These are phyloP conservation scores for Mixia osmundae DNA, from an alignment of 1,284 basidiomycete species.

Conservation along the genomic window DNA sequence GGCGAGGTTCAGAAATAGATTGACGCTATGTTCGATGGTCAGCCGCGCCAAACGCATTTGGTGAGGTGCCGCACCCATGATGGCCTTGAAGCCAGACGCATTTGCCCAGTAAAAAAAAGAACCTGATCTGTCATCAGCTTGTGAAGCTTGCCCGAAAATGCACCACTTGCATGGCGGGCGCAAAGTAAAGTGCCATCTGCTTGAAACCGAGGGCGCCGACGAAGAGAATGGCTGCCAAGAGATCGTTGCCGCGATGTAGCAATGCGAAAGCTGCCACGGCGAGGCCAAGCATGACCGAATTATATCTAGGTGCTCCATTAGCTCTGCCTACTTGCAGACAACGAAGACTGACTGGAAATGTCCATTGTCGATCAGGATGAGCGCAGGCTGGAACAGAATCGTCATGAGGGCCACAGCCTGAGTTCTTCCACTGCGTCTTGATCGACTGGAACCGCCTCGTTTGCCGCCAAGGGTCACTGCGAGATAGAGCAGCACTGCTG, in stretches of 20 bases:
- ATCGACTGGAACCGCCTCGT: slow-evolving; percentile 1
- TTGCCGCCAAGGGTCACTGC: slow-evolving; percentile 1
- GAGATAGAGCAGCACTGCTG: slow-evolving; percentile 32
- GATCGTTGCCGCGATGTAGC: slow-evolving; percentile 42
- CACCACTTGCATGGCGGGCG: slow-evolving; percentile 39
- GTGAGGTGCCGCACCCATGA: slow-evolving; percentile 34
- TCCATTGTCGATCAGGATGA: slow-evolving; percentile 66
- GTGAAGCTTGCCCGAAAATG: neutral
- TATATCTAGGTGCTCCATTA: slow-evolving; percentile 26
- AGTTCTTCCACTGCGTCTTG: slow-evolving; percentile 7
- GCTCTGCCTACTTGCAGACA: neutral
- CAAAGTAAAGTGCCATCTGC: slow-evolving; percentile 86
- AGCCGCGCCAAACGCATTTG: neutral
- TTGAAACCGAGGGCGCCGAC: slow-evolving; percentile 70
- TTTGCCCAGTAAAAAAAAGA: slow-evolving; percentile 58
- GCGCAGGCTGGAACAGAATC: slow-evolving; percentile 54
- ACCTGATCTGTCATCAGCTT: neutral
- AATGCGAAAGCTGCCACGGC: slow-evolving; percentile 43
- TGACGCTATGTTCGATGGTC: slow-evolving; percentile 25
- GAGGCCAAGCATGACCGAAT: slow-evolving; percentile 66
- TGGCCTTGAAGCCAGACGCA: slow-evolving; percentile 42
- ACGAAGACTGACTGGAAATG: slow-evolving; percentile 55
- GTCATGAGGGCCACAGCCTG: slow-evolving; percentile 48
- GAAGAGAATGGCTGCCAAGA: slow-evolving; percentile 55
- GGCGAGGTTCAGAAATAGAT: slow-evolving; percentile 44